Evolutionary conservation across 2,329 filamentous ascomycete species (phyloP).

Genomic region (Ophiocordyceps camponoti-saundersi): DNA sequence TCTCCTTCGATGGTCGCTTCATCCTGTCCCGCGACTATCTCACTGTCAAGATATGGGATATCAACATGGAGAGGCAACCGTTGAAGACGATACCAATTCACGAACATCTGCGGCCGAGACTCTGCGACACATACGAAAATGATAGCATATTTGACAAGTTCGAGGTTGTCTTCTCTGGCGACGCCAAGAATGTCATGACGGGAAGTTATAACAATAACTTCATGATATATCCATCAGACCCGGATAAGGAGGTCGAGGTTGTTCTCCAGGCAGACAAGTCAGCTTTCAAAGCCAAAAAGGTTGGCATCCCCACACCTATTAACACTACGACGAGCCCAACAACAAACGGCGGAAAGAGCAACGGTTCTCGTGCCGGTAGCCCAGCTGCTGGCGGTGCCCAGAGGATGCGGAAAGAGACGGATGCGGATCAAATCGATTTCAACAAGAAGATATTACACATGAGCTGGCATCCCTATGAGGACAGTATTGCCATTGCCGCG

Average conservation of each 20-base stretch:
- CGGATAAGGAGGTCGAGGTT: slow-evolving; percentile 90
- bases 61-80: slow-evolving; percentile 95
- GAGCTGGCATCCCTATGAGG: slow-evolving; percentile 99
- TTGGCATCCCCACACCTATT: slow-evolving; percentile 93
- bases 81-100: slow-evolving; percentile 98
- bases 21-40: slow-evolving; percentile 96
- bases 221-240: slow-evolving; percentile 98
- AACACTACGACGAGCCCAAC: slow-evolving; percentile 63
- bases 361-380: slow-evolving; percentile 72
- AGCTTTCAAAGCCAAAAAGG: slow-evolving; percentile 99
- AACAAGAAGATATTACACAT: slow-evolving; percentile 99
- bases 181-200: slow-evolving; percentile 98
- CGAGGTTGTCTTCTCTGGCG: slow-evolving; percentile 95
- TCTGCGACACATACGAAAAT: slow-evolving; percentile 98
- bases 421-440: slow-evolving; percentile 98
- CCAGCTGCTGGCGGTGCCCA: slow-evolving; percentile 63
- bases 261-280: slow-evolving; percentile 97
- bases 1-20: slow-evolving; percentile 90
- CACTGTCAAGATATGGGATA: slow-evolving; percentile 99
- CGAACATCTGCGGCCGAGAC: slow-evolving; percentile 80
- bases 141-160: slow-evolving; percentile 99
- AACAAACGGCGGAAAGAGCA: slow-evolving; percentile 67
- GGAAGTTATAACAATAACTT: slow-evolving; percentile 99
- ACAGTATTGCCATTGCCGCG: slow-evolving; percentile 97
- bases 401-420: slow-evolving; percentile 96